Percentiles rank a stretch among this genome's conserved stretches.
Conservation (phyloP, 306 rosid species). For the Prunus mume region DNA sequence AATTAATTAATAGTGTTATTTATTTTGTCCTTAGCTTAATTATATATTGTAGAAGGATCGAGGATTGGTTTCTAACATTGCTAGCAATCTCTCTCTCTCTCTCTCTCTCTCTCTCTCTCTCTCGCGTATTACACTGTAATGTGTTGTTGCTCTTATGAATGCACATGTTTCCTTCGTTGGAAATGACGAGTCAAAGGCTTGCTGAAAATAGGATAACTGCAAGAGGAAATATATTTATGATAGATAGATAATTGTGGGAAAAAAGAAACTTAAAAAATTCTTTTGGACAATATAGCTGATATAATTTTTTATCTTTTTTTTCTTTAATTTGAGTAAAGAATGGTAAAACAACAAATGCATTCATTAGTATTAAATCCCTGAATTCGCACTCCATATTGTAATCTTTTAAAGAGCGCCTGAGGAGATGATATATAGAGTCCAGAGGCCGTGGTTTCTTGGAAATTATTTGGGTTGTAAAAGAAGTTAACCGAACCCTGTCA, state of each 20-base stretch:
- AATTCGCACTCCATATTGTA: background rate
- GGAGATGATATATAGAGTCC: background rate
- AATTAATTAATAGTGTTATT: background rate
- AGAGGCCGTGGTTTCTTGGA: background rate
- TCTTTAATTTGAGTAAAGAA: no score
- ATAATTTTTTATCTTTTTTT: no score
- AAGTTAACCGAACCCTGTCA: no score
- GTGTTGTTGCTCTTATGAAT: background rate
- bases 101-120: no score
- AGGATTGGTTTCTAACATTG: no score
- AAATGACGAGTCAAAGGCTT: background rate
- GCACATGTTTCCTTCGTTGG: background rate
- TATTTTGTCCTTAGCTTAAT: background rate
- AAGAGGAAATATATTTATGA: background rate
- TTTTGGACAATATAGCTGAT: background rate
- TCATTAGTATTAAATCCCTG: background rate
- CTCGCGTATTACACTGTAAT: background rate
- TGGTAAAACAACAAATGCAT: background rate
- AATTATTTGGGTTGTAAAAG: background rate
- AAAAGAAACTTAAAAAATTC: no score
- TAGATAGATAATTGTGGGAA: background rate
- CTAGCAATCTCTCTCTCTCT: no score
- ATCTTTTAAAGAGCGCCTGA: background rate
- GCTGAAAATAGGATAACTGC: background rate
- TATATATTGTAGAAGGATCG: no score